Percentiles rank a stretch among this genome's conserved stretches.
phyloP scores from a whole-genome alignment of 352 stramenopile species.

The Phytophthora sansomeana region DNA sequence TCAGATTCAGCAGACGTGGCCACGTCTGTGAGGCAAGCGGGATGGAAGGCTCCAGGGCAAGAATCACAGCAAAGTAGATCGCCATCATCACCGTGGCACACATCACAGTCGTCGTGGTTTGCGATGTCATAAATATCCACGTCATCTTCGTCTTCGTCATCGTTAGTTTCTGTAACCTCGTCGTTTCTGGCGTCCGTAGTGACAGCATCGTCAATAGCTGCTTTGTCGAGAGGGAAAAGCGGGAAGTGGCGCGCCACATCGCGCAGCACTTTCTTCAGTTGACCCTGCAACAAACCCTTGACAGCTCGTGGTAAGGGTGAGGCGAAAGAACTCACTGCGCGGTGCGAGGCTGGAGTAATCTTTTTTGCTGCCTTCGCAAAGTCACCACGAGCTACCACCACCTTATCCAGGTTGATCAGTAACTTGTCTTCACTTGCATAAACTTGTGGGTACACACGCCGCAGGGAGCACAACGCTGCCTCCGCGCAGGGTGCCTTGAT shows the following conservation, averaged over 20 bases:
- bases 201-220: conserved; percentile 48
- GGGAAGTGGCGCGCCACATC: conserved; percentile 67
- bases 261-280: conserved; percentile 51
- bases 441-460: conserved; percentile 88
- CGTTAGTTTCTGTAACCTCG: background rate
- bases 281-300: conserved; percentile 50
- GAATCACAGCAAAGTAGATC: conserved; percentile 69
- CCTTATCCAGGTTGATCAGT: conserved; percentile 72
- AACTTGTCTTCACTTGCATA: conserved; percentile 85
- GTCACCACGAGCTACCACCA: conserved; percentile 78
- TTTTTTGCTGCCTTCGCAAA: conserved; percentile 81
- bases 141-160: conserved; percentile 63
- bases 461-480: conserved; percentile 88
- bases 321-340: conserved; percentile 75
- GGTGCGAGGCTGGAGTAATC: conserved; percentile 84
- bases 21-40: conserved; percentile 42
- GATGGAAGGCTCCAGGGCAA: conserved; percentile 73
- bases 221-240: conserved; percentile 62
- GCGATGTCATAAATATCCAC: conserved; percentile 73
- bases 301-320: conserved; percentile 71
- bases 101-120: conserved; percentile 71
- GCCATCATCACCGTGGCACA: conserved; percentile 70
- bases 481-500: conserved; percentile 93
- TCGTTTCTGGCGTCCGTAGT: conserved; percentile 19
- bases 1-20: conserved; percentile 16